phyloP scores from a whole-genome alignment of 768 basidiomycete species.

The Boletus reticulatus region DNA sequence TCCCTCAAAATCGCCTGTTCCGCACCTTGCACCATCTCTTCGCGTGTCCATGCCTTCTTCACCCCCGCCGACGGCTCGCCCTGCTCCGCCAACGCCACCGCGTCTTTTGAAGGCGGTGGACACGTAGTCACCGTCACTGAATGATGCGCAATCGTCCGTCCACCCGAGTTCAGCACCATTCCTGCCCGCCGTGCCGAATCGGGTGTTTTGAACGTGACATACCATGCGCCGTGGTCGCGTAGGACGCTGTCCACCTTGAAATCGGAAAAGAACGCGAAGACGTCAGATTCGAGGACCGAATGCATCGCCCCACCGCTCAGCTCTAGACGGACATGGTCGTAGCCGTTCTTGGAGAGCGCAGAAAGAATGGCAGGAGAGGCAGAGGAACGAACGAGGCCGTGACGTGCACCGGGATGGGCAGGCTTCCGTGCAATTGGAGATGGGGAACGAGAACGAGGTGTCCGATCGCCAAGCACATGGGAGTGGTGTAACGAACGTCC shows the following conservation, averaged over 20 bases:
- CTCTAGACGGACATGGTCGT: constrained; percentile 64
- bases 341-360: constrained; percentile 58
- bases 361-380: constrained; percentile 29
- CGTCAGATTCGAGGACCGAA: constrained; percentile 61
- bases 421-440: constrained; percentile 43
- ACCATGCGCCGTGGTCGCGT: constrained; percentile 70
- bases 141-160: constrained; percentile 57
- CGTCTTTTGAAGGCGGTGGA: constrained; percentile 34
- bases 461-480: constrained; percentile 16
- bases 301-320: constrained; percentile 44
- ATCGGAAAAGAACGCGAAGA: constrained; percentile 63
- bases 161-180: constrained; percentile 53
- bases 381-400: constrained; percentile 18
- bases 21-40: constrained; percentile 54
- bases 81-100: constrained; percentile 30
- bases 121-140: constrained; percentile 53
- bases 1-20: constrained; percentile 56
- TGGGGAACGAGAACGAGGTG: constrained; percentile 35
- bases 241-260: constrained; percentile 75
- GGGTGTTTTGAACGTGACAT: constrained; percentile 70
- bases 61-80: constrained; percentile 29
- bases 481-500: constrained; percentile 26
- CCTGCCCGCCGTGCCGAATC: constrained; percentile 66
- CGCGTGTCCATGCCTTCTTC: constrained; percentile 50
- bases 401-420: constrained; percentile 30